Evolutionary conservation across 176 grass and related monocot genomes (phyloP), one percentile per base, ranked within the genome.

Genomic region (Aegilops tauschii): DNA sequence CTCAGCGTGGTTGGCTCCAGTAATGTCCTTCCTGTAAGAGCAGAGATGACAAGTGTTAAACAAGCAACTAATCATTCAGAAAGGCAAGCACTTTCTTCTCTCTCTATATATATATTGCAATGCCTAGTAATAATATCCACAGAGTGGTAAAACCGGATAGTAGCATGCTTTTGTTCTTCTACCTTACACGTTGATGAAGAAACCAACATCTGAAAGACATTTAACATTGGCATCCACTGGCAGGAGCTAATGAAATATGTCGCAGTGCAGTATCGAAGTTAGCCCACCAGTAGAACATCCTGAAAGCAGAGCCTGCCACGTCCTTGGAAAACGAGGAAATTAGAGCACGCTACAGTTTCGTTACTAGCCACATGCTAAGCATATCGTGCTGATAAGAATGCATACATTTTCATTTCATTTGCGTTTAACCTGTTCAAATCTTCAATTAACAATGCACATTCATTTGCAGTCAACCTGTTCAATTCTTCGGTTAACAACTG

Each of bases 161-260:
- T 72, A 10, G 50, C 9, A 47, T 68, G 12, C 1, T 27, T 77
- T 45, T 73, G 18, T 61, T 28, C 68, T 84, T 16, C 45, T 45
- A 12, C 72, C 86, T 91, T 98, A 98, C 96, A 65, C 89, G 61
- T 98, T 87, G 13, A 94, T 84, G 81, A 98, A 98, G 88, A 90
- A 98, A 77, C 93, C 96, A 89, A 90, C 96, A 90, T 98, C 96
- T 4, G 93, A 98, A 77, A 98, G 78, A 76, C 96, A 98, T 92
- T 98, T 98, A 76, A 95, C 90, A 45, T 76, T 91, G 28, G 86
- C 77, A 52, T 70, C 65, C 47, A 9, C 47, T 36, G 96, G 92
- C 56, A 98, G 78, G 30, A 98, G 88, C 59, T 90, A 89, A 78
- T 39, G 83, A 82, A 98, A 98, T 84, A 39, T 94, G 83, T 98